Percentiles rank a stretch among this genome's conserved stretches.
Conservation (phyloP, 345 rosid species). For the Durio zibethinus region DNA sequence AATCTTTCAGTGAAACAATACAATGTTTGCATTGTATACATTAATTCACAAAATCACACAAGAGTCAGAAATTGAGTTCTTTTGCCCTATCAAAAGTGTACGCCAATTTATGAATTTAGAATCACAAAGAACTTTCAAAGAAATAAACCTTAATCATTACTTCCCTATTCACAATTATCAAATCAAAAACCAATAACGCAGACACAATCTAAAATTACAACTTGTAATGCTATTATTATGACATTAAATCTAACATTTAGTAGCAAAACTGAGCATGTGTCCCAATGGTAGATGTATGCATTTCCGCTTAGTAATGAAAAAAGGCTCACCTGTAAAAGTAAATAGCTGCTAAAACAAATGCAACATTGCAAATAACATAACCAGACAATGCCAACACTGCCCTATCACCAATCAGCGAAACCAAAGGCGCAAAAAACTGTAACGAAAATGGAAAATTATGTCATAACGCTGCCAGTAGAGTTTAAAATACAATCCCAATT, state of each 20-base stretch:
- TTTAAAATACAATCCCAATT: background rate
- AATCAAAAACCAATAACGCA: background rate
- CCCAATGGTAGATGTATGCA: background rate
- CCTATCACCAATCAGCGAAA: constrained; percentile 60
- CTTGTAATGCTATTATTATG: background rate
- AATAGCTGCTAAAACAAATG: constrained; percentile 55
- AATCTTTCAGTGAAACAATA: background rate
- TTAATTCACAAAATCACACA: background rate
- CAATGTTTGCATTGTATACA: background rate
- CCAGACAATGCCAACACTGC: constrained; percentile 84
- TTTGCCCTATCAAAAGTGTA: background rate
- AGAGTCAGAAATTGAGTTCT: background rate
- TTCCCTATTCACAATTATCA: background rate
- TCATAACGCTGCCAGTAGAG: too few species aligned
- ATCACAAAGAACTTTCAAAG: background rate
- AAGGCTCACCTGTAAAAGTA: constrained; percentile 45
- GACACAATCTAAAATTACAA: background rate
- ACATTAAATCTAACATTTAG: background rate
- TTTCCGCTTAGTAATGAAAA: too few species aligned
- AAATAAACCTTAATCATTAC: background rate
- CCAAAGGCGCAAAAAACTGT: constrained; percentile 57
- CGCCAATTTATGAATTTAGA: background rate
- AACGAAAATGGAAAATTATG: background rate
- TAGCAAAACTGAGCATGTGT: background rate
- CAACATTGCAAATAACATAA: constrained; percentile 58